Base-by-base conservation (phyloP, 2,329 filamentous ascomycete genomes). In the Canariomyces notabilis region DNA sequence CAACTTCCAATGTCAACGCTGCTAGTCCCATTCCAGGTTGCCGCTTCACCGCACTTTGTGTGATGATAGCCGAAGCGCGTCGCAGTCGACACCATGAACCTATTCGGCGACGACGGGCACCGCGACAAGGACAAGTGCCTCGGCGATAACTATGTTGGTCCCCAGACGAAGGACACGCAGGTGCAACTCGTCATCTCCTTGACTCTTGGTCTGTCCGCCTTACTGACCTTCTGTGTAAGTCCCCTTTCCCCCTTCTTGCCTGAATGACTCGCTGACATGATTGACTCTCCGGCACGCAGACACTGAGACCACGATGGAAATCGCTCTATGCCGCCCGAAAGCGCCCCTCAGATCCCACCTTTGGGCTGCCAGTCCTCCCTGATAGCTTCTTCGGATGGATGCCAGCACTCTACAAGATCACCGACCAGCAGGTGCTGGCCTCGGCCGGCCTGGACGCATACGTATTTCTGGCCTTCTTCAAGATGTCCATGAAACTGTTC, bases 391-490 rank as follows among this genome's bases (percentile, higher is more conserved):
- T 97, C 57, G 91, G 91, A 60, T 98, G 93, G 93, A 93, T 98
- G 37, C 82, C 89, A 2, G 81, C 83, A 3, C 70, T 98, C 33
- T 93, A 89, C 70, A 80, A 70, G 55, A 87, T 98, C 51, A 88
- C 83, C 1, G 90, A 97, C 56, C 83, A 95, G 61, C 86, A 97
- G 66, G 82, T 98, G 4, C 74, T 98, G 43, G 83, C 86, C 14
- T 91, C 89, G 16, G 91, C 91, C 15, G 93, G 93, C 0, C 77
- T 98, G 40, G 93, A 98, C 70, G 93, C 93, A 41, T 98, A 88
- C 68, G 93, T 96, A 55, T 96, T 98, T 62, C 75, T 98, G 12
- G 80, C 85, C 14, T 98, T 98, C 68, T 97, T 96, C 75, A 94
- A 90, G 64, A 93, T 97, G 81, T 85, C 91, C 11, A 87, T 89